phyloP scores from a whole-genome alignment of 208 protist species.

The Wallacemonas sp. region DNA sequence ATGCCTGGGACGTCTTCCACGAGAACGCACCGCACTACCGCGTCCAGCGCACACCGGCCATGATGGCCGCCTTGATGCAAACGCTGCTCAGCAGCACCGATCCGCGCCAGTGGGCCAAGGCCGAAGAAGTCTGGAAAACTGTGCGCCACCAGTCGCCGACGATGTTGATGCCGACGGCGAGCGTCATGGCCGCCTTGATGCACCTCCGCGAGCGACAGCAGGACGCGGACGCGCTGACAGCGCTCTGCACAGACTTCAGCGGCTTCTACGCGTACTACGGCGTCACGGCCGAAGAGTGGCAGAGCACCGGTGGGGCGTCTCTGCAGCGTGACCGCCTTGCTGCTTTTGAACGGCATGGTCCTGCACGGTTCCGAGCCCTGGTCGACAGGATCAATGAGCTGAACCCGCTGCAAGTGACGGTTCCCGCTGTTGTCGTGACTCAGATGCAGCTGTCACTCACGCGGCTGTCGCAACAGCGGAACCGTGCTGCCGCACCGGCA shows the following conservation, averaged over 20 bases:
- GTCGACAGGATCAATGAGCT: neutral
- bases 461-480: neutral
- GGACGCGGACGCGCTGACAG: constrained; percentile 20
- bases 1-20: constrained; percentile 63
- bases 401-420: neutral
- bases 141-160: neutral
- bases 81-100: constrained; percentile 32
- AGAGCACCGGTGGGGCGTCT: neutral
- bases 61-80: constrained; percentile 62
- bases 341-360: neutral
- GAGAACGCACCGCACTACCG: constrained; percentile 48
- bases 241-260: constrained; percentile 39
- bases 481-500: neutral
- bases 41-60: constrained; percentile 50
- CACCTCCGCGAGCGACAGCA: constrained; percentile 26
- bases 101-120: constrained; percentile 19
- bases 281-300: constrained; percentile 33
- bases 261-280: constrained; percentile 46
- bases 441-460: neutral
- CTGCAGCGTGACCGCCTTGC: neutral
- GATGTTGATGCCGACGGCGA: neutral
- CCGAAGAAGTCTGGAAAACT: constrained; percentile 30
- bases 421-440: neutral
- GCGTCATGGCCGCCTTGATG: constrained; percentile 32
- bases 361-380: neutral